These are phyloP conservation scores for Xylaria sp. DNA, from an alignment of 2,329 filamentous ascomycete genomes.

Conservation along the genomic window DNA sequence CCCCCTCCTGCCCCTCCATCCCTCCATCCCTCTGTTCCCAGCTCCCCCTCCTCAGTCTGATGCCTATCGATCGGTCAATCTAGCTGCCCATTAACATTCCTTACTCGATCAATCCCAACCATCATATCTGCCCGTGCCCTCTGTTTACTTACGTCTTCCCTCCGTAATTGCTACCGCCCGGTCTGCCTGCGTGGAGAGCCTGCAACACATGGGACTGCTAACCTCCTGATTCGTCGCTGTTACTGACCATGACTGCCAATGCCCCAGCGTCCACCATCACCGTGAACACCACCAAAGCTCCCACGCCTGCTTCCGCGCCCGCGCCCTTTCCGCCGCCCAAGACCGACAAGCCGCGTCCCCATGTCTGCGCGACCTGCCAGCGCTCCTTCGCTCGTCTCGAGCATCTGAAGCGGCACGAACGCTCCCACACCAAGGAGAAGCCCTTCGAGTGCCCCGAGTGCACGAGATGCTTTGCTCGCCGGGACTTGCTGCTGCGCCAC, in stretches of 20 bases:
- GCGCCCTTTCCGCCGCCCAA: conserved; percentile 80
- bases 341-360: conserved; percentile 95
- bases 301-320: conserved; percentile 42
- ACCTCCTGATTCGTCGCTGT: conserved; percentile 29
- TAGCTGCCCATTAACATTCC: no score
- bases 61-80: conserved; percentile 18
- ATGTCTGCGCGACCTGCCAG: conserved; percentile 90
- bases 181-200: conserved; percentile 29
- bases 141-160: conserved; percentile 9
- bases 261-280: conserved; percentile 54
- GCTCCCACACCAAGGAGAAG: conserved; percentile 80
- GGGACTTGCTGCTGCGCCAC: conserved; percentile 90
- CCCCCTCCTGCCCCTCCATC: conserved; percentile 32
- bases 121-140: conserved; percentile 4
- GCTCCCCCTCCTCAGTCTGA: conserved; percentile 34
- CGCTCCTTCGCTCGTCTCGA: conserved; percentile 94
- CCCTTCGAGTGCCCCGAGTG: conserved; percentile 98
- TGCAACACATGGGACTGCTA: conserved; percentile 34
- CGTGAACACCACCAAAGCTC: conserved; percentile 47
- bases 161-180: conserved; percentile 15
- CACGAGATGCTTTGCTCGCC: conserved; percentile 90
- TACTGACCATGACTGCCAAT: conserved; percentile 43
- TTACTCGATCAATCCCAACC: conserved; percentile 3
- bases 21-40: conserved; percentile 36
- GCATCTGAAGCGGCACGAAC: conserved; percentile 95